Evolutionary conservation across 805 yeast species (phyloP), one percentile per base, ranked within the genome.

Genomic region (Candida golubevii): DNA sequence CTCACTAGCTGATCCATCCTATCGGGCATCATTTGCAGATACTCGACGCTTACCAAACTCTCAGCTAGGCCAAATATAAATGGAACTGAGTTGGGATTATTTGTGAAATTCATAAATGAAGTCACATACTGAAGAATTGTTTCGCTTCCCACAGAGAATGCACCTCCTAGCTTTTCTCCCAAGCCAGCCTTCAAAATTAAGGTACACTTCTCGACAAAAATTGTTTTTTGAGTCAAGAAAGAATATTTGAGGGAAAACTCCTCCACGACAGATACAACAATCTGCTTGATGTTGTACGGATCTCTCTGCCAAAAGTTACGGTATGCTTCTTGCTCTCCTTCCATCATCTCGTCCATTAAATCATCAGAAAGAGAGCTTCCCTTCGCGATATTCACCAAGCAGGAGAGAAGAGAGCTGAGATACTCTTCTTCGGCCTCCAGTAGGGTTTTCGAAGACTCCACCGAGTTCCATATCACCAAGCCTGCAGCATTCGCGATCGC

Each of bases 361-460:
- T 68, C 74, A 26, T 82, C 88, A 0, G 87, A 82, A 2, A 76
- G 61, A 39, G 78, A 78, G 56, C 84, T 61, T 0, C 89, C 88
- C 44, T 81, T 83, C 0, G 88, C 93, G 4, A 88, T 66, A 42
- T 83, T 86, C n/a, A 74, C 72, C 0, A 88, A 60, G 56, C 88
- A 85, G 11, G 77, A 65, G 26, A 87, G 61, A 37, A 86, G 62
- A 23, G 89, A 82, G 2, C 72, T 57, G 1, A 77, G 55, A 49
- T 81, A 82, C 3, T 77, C 80, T 30, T 66, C 69, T 26, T 59
- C 50, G 13, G 47, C 47, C 14, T 57, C 61, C 28, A 47, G 44
- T n/a, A 41, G 27, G 39, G 38, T 8, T 18, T 37, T 53, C 31
- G 49, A 58, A 18, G 38, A 47, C 40, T 36, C 57, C 11, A 36